A percentile compares a stretch with the other conserved stretches of the same genome.
Conservation (phyloP, 1,284 basidiomycete species). For the Rhodotorula sp. region DNA sequence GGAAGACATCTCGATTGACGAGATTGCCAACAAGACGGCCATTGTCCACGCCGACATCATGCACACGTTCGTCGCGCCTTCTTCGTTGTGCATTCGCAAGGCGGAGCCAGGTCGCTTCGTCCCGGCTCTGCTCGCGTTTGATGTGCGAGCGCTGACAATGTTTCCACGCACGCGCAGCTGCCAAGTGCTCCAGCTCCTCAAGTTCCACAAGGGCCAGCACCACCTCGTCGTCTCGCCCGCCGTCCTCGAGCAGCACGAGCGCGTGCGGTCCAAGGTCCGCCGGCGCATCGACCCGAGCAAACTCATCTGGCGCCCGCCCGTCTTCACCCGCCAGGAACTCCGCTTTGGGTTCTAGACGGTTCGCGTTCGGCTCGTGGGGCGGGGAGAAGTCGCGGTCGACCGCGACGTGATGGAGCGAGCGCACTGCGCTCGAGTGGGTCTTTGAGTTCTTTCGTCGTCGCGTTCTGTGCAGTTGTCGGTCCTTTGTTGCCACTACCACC, state of each 20-base stretch:
- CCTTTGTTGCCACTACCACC: background rate
- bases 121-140: constrained; percentile 2
- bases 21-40: constrained; percentile 94
- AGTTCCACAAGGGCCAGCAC: constrained; percentile 93
- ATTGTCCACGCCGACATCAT: constrained; percentile 96
- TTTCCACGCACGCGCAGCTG: constrained; percentile 60
- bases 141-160: no score
- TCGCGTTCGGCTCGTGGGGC: background rate
- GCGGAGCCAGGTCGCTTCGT: fast-evolving
- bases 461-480: background rate
- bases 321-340: constrained; percentile 48
- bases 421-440: background rate
- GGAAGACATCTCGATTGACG: constrained; percentile 87
- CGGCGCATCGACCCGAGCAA: constrained; percentile 76
- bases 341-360: constrained; percentile 30
- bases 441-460: background rate
- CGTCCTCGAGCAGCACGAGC: constrained; percentile 87
- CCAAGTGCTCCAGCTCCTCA: constrained; percentile 90
- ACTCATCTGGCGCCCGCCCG: constrained; percentile 83
- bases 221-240: constrained; percentile 89
- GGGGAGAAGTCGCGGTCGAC: no score
- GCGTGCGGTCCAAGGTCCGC: constrained; percentile 74
- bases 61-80: constrained; percentile 75
- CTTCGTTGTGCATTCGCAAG: background rate
- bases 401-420: no score